Conservation (phyloP, 768 basidiomycete species). For the Rhodotorula kratochvilovae region DNA sequence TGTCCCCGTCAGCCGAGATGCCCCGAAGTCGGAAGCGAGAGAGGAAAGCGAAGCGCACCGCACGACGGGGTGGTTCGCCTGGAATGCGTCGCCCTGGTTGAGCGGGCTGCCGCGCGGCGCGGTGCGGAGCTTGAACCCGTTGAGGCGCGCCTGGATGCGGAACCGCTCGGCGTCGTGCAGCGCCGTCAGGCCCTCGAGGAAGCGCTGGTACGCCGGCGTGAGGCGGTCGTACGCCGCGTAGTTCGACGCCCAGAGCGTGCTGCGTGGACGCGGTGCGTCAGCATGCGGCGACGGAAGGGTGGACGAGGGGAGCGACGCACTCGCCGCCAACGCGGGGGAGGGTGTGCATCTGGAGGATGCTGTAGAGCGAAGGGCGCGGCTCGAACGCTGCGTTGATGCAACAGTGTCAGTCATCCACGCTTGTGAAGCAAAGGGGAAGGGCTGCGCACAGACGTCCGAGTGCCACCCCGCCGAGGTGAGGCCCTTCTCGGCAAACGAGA, state of each 20-base stretch:
- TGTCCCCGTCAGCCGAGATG: background rate
- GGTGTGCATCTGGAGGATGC: constrained; percentile 47
- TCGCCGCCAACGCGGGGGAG: constrained; percentile 44
- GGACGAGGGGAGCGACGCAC: constrained; percentile 7
- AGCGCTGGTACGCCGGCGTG: constrained; percentile 43
- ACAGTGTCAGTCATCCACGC: constrained; percentile 18
- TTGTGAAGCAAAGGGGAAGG: no score
- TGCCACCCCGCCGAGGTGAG: constrained; percentile 24
- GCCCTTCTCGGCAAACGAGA: constrained; percentile 38
- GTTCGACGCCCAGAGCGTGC: constrained; percentile 44
- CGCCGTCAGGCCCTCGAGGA: constrained; percentile 46
- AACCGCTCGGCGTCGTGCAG: constrained; percentile 48
- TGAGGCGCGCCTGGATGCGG: constrained; percentile 43
- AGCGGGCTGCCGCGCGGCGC: constrained; percentile 46
- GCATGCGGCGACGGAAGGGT: background rate
- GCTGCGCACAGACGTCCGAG: constrained; percentile 39
- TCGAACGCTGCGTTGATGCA: constrained; percentile 46
- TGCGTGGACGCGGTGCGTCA: background rate
- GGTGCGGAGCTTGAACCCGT: constrained; percentile 44
- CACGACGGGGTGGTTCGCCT: constrained; percentile 46
- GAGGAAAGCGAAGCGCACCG: constrained; percentile 10
- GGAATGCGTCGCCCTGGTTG: constrained; percentile 47
- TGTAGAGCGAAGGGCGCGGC: constrained; percentile 44
- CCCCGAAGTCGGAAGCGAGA: no score
- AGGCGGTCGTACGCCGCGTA: constrained; percentile 46